Conservation (phyloP, 116 monocot genomes). For the Cymodocea nodosa region DNA sequence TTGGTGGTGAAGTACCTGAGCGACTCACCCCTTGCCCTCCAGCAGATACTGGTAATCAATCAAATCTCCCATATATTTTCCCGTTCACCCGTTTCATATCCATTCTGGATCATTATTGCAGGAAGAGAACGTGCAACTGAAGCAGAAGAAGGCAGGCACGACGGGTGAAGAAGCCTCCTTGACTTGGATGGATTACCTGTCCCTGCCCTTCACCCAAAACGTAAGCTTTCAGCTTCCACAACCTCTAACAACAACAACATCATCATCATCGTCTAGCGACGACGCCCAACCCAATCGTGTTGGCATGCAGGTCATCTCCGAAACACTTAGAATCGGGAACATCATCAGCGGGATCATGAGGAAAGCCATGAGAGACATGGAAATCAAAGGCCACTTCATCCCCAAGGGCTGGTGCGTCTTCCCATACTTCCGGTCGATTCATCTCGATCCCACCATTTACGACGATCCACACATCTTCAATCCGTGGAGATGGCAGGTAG, state of each 20-base stretch:
- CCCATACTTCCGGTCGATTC: slow-evolving; percentile 85
- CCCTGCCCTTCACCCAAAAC: slow-evolving; percentile 68
- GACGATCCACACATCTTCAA: slow-evolving; percentile 63
- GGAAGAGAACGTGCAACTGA: slow-evolving; percentile 64
- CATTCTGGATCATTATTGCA: background rate
- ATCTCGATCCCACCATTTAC: slow-evolving; percentile 59
- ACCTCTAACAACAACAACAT: background rate
- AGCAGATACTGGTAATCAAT: slow-evolving; percentile 31
- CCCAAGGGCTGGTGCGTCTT: slow-evolving; percentile 93
- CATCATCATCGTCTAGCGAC: too few relatives aligned
- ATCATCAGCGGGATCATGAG: slow-evolving; percentile 85
- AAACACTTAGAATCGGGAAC: slow-evolving; percentile 77
- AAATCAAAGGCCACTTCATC: slow-evolving; percentile 76
- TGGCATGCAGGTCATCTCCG: slow-evolving; percentile 71
- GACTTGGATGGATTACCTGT: slow-evolving; percentile 60
- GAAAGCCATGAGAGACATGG: slow-evolving; percentile 64
- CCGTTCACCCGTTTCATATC: too few relatives aligned
- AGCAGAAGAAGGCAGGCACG: slow-evolving; percentile 11
- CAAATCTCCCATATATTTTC: background rate
- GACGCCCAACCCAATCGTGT: background rate
- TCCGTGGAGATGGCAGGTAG: slow-evolving; percentile 91
- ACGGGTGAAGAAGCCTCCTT: slow-evolving; percentile 33
- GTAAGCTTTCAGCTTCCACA: slow-evolving; percentile 18
- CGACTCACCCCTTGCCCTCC: slow-evolving; percentile 55
- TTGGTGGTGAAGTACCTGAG: slow-evolving; percentile 72